phyloP scores from a whole-genome alignment of 2,329 filamentous ascomycete species.

The Cercospora canescens region DNA sequence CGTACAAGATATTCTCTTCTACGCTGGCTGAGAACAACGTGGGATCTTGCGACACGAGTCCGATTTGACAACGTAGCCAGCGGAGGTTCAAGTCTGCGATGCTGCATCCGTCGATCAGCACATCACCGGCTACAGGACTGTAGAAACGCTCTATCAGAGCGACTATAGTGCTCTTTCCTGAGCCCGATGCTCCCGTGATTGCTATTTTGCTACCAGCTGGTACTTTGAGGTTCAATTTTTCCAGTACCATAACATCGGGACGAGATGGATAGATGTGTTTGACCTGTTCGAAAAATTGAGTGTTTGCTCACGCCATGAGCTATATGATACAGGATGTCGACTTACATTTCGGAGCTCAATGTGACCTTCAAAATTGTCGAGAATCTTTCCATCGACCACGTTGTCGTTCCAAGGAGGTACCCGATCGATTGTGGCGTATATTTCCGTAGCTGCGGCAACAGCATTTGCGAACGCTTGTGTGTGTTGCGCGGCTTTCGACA shows the following conservation, averaged over 20 bases:
- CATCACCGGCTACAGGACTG: slow-evolving; percentile 40
- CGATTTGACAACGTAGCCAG: slow-evolving; percentile 43
- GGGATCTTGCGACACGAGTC: slow-evolving; percentile 50
- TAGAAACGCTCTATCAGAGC: slow-evolving; percentile 51
- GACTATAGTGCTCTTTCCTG: slow-evolving; percentile 49
- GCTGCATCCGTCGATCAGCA: slow-evolving; percentile 56
- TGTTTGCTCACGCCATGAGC: slow-evolving; percentile 10
- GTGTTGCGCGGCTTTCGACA: slow-evolving; percentile 86
- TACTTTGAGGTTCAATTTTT: slow-evolving; percentile 74
- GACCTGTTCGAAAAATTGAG: slow-evolving; percentile 44
- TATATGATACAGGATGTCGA: neutral
- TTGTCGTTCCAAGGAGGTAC: slow-evolving; percentile 78
- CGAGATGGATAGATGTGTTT: slow-evolving; percentile 94
- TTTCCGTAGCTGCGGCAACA: slow-evolving; percentile 82
- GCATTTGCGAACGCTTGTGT: slow-evolving; percentile 81
- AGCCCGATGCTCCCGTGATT: slow-evolving; percentile 51
- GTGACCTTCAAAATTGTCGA: slow-evolving; percentile 73
- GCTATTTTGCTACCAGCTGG: slow-evolving; percentile 72
- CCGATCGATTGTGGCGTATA: slow-evolving; percentile 91
- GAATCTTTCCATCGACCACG: slow-evolving; percentile 65
- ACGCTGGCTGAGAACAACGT: slow-evolving; percentile 48
- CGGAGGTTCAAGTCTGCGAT: slow-evolving; percentile 47
- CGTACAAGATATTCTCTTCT: slow-evolving; percentile 54
- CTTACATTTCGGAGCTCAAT: slow-evolving; percentile 70
- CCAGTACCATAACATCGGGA: slow-evolving; percentile 85